These are phyloP conservation scores for Moringa oleifera DNA, from an alignment of 345 rosid genomes.

Conservation along the genomic window DNA sequence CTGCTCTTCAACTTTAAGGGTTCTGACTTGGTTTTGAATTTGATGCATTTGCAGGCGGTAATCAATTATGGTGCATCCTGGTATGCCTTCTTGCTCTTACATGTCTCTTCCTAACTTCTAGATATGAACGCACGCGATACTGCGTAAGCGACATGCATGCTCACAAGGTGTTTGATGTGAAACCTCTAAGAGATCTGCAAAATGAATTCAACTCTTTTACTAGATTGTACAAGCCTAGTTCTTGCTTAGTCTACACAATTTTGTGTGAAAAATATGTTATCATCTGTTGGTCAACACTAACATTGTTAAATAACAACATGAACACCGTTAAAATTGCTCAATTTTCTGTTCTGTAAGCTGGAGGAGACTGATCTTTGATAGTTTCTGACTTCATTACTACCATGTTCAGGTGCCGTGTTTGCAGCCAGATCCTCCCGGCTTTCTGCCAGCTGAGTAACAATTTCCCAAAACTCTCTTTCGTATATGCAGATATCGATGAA, in stretches of 20 bases:
- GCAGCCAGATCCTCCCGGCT: slow-evolving; percentile 74
- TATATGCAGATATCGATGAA: slow-evolving; percentile 90
- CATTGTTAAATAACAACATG: no score
- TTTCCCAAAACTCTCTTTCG: slow-evolving; percentile 56
- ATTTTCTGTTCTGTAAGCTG: not conserved
- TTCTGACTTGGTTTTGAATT: not conserved
- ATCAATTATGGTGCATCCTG: slow-evolving; percentile 58
- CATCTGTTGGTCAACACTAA: no score
- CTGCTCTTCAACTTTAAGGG: not conserved
- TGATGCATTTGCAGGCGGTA: slow-evolving; percentile 31
- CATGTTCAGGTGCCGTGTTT: slow-evolving; percentile 68
- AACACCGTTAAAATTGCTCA: not conserved
- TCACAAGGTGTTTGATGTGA: not conserved
- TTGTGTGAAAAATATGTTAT: no score
- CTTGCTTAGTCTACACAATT: no score
- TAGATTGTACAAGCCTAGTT: no score
- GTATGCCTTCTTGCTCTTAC: slow-evolving; percentile 18
- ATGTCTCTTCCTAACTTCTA: not conserved
- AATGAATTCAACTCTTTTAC: no score
- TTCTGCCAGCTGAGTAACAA: slow-evolving; percentile 65
- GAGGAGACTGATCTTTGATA: no score
- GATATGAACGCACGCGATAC: not conserved
- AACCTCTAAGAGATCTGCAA: not conserved
- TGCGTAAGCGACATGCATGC: not conserved
- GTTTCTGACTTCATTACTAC: not conserved